phyloP scores from a whole-genome alignment of 805 yeast genomes.

The Saccharomycopsis synnaedendra region DNA sequence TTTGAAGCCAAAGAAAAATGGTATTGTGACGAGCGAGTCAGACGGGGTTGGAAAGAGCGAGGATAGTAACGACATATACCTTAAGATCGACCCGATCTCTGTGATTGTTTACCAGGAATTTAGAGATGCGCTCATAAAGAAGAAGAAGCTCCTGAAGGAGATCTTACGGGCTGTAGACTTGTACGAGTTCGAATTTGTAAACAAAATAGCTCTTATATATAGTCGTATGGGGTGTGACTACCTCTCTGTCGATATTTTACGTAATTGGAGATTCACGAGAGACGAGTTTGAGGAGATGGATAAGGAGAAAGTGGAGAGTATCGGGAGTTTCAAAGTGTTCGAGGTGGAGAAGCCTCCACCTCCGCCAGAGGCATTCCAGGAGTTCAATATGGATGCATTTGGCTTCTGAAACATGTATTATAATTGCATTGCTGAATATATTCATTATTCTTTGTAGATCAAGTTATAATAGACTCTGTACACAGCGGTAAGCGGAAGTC shows the following conservation, averaged over 20 bases:
- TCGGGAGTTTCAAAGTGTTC: neutral
- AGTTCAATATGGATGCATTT: conserved; percentile 2
- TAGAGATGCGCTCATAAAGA: conserved; percentile 35
- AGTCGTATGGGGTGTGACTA: conserved; percentile 88
- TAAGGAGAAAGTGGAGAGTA: neutral
- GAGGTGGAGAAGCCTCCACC: neutral
- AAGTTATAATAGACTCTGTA: too few species aligned
- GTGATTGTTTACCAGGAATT: conserved; percentile 53
- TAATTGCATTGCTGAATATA: too few species aligned
- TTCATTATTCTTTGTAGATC: too few species aligned
- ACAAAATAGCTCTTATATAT: conserved; percentile 56
- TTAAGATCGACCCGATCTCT: conserved; percentile 76
- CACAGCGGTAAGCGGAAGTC: too few species aligned
- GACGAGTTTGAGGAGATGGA: neutral
- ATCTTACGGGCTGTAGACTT: conserved; percentile 24
- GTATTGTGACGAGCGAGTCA: neutral
- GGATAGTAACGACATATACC: conserved; percentile 28
- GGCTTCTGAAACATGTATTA: neutral
- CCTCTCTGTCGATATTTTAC: conserved; percentile 49
- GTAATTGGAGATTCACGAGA: conserved; percentile 51
- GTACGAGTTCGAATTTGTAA: conserved; percentile 49
- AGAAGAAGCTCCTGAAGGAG: neutral
- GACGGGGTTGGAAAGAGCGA: neutral
- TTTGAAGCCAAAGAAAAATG: neutral
- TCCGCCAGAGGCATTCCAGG: neutral